Evolutionary conservation across 176 grass and related monocot genomes (phyloP).

Genomic region (Oryza nivara): DNA sequence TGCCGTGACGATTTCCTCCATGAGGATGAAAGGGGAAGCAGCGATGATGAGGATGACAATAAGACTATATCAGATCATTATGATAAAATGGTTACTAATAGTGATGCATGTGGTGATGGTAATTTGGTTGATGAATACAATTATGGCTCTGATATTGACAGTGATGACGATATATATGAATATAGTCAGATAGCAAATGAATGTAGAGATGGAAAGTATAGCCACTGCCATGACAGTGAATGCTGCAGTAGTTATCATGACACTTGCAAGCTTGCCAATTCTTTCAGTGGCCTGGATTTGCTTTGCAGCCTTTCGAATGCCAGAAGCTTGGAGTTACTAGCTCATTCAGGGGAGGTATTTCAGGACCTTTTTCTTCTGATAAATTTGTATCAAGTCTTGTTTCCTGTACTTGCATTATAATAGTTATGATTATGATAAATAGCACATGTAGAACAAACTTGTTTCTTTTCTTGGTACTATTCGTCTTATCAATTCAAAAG

Average conservation of each 20-base stretch:
- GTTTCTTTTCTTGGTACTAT: too few species aligned
- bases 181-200: slow-evolving; percentile 45
- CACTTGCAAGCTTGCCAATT: too few species aligned
- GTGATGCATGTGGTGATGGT: background rate
- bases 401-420: too few species aligned
- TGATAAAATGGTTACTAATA: background rate
- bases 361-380: too few species aligned
- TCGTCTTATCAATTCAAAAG: too few species aligned
- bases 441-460: too few species aligned
- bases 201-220: slow-evolving; percentile 5
- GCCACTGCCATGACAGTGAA: background rate
- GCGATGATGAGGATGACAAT: slow-evolving; percentile 27
- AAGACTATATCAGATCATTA: slow-evolving; percentile 11
- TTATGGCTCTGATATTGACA: slow-evolving; percentile 37
- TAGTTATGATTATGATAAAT: too few species aligned
- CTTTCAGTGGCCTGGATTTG: slow-evolving; percentile 23
- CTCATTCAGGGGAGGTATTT: too few species aligned
- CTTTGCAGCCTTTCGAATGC: slow-evolving; percentile 26
- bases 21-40: background rate
- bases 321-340: slow-evolving; percentile 41
- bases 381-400: too few species aligned
- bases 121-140: slow-evolving; percentile 17
- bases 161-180: slow-evolving; percentile 27
- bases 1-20: background rate
- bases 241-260: too few species aligned